phyloP scores from a whole-genome alignment of 352 stramenopile genomes.

The Phytophthora ramorum region DNA sequence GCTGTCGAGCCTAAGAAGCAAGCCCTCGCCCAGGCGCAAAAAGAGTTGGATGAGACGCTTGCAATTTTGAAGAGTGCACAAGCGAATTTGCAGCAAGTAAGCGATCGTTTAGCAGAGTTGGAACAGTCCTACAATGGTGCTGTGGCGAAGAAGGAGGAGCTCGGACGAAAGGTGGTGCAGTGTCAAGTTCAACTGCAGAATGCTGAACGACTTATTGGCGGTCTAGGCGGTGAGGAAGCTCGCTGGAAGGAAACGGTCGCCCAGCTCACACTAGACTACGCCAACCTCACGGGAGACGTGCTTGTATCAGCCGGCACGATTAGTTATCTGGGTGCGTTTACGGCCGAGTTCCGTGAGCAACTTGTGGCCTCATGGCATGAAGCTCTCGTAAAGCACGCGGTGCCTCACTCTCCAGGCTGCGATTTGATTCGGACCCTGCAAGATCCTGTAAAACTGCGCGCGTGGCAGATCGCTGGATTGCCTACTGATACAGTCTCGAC shows the following conservation, averaged over 20 bases:
- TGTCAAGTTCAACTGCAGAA: slow-evolving; percentile 92
- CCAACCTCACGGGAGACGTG: slow-evolving; percentile 86
- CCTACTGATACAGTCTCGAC: slow-evolving; percentile 92
- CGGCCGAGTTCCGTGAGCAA: slow-evolving; percentile 81
- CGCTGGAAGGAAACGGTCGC: slow-evolving; percentile 87
- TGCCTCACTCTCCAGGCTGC: slow-evolving; percentile 85
- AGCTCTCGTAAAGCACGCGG: slow-evolving; percentile 58
- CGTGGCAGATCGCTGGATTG: slow-evolving; percentile 90
- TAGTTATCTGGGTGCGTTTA: slow-evolving; percentile 90
- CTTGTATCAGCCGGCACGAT: slow-evolving; percentile 88
- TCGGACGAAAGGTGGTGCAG: slow-evolving; percentile 88
- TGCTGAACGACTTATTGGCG: slow-evolving; percentile 85
- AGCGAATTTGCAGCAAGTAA: slow-evolving; percentile 83
- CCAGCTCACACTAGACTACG: slow-evolving; percentile 77
- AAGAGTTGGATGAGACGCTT: slow-evolving; percentile 89
- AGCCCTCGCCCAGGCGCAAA: slow-evolving; percentile 83
- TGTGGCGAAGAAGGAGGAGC: slow-evolving; percentile 91
- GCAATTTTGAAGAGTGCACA: slow-evolving; percentile 85
- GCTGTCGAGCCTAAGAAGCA: slow-evolving; percentile 94
- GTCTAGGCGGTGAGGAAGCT: slow-evolving; percentile 84
- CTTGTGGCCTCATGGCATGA: slow-evolving; percentile 74
- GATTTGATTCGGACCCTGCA: slow-evolving; percentile 87
- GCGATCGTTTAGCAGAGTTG: slow-evolving; percentile 83
- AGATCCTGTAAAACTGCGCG: slow-evolving; percentile 88
- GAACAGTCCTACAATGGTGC: slow-evolving; percentile 87